phyloP scores from a whole-genome alignment of 106 monocot genomes.

The Iris macrosiphon region DNA sequence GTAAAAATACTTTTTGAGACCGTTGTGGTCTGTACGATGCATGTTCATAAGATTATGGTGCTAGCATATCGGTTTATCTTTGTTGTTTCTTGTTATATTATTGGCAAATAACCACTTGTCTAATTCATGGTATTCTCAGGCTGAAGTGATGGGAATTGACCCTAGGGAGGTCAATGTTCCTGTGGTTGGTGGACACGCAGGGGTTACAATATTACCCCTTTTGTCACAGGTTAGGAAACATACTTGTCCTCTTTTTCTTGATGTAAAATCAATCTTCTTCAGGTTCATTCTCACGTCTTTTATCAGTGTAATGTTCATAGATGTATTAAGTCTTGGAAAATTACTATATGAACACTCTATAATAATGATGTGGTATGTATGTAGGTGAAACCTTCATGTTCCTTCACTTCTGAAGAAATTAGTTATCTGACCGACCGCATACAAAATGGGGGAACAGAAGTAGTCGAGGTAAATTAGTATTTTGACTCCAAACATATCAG shows the following conservation, averaged over 20 bases:
- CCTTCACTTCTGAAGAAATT: slow-evolving; percentile 81
- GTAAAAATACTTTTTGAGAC: too few relatives aligned
- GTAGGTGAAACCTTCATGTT: slow-evolving; percentile 81
- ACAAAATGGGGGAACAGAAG: slow-evolving; percentile 99
- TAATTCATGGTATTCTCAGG: slow-evolving; percentile 33
- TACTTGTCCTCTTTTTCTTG: background rate
- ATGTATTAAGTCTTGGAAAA: background rate
- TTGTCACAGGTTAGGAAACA: slow-evolving; percentile 66
- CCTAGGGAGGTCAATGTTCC: slow-evolving; percentile 89
- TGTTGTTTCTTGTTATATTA: too few relatives aligned
- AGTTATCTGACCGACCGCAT: slow-evolving; percentile 80
- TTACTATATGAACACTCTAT: background rate
- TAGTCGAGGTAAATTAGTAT: slow-evolving; percentile 97
- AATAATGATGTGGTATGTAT: slow-evolving; percentile 2
- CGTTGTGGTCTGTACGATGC: too few relatives aligned
- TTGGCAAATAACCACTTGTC: too few relatives aligned
- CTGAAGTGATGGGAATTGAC: slow-evolving; percentile 88
- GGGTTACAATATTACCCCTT: slow-evolving; percentile 93
- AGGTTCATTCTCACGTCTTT: background rate
- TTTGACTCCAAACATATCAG: too few relatives aligned
- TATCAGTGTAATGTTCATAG: background rate
- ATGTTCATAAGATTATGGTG: too few relatives aligned
- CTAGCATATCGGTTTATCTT: too few relatives aligned
- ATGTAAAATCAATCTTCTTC: background rate
- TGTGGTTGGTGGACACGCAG: slow-evolving; percentile 97